Percentiles rank a stretch among this genome's conserved stretches.
These are phyloP conservation scores for Radiomyces spectabilis DNA, from an alignment of 192 early-diverging fungal genomes.

Conservation along the genomic window DNA sequence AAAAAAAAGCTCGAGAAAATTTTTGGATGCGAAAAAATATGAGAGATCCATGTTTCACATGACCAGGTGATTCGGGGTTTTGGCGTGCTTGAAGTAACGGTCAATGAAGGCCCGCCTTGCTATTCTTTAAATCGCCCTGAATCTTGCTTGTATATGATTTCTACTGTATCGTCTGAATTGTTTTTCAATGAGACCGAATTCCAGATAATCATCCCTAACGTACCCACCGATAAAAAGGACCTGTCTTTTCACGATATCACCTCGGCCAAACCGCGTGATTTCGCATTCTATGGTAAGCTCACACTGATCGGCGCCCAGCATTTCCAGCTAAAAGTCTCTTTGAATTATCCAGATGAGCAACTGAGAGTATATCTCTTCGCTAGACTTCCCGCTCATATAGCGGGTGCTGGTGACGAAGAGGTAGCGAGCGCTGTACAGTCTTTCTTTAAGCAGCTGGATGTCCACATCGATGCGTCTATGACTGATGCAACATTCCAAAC, in stretches of 20 bases:
- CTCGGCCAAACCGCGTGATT: constrained; percentile 5
- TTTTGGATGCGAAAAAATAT: no score
- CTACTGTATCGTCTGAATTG: background rate
- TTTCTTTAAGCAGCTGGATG: constrained; percentile 44
- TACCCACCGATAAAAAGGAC: background rate
- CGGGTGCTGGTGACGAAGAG: constrained; percentile 19
- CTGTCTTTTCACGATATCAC: background rate
- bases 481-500: constrained; percentile 22
- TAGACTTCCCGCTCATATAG: constrained; percentile 4
- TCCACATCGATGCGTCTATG: constrained; percentile 47
- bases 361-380: constrained; percentile 15
- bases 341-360: constrained; percentile 18
- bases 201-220: background rate
- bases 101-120: no score
- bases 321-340: background rate
- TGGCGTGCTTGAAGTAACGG: no score
- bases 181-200: background rate
- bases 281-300: constrained; percentile 29
- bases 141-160: no score
- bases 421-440: constrained; percentile 18
- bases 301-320: background rate
- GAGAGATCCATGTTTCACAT: no score
- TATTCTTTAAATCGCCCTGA: no score
- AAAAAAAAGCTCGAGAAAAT: no score
- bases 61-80: no score